Evolutionary conservation across 768 basidiomycete genomes (phyloP).

Genomic region (Xerocomellus intermedius): DNA sequence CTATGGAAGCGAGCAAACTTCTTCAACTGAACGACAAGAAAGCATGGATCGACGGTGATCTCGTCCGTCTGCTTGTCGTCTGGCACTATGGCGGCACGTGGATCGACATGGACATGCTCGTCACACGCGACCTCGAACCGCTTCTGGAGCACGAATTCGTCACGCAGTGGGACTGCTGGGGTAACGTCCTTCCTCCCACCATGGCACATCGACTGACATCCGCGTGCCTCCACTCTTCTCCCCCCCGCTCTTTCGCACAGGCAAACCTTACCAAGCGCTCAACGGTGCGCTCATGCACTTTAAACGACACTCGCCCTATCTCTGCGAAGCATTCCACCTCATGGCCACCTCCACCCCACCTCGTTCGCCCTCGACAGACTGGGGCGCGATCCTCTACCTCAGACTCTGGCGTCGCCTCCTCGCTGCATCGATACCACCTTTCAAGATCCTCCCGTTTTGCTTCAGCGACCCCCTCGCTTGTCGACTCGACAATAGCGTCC

Average conservation of each 20-base stretch:
- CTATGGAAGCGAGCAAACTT: conserved; percentile 60
- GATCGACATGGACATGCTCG: conserved; percentile 95
- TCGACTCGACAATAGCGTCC: conserved; percentile 85
- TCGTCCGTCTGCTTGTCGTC: conserved; percentile 80
- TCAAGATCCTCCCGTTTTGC: conserved; percentile 93
- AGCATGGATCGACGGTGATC: conserved; percentile 95
- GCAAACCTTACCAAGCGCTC: conserved; percentile 71
- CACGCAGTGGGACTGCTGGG: conserved; percentile 98
- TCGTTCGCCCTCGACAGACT: conserved; percentile 79
- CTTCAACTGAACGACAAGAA: conserved; percentile 65
- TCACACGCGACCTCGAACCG: conserved; percentile 84
- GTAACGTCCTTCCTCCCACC: conserved; percentile 39
- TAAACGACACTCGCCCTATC: conserved; percentile 84
- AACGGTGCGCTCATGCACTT: conserved; percentile 97
- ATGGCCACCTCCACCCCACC: conserved; percentile 78
- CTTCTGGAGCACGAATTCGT: conserved; percentile 93
- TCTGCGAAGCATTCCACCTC: conserved; percentile 94
- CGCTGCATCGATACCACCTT: conserved; percentile 70
- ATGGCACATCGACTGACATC: conserved; percentile 5
- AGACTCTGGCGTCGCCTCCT: conserved; percentile 87
- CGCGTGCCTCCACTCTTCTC: background rate
- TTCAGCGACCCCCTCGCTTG: conserved; percentile 91
- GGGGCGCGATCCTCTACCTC: conserved; percentile 90
- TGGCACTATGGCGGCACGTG: conserved; percentile 93
- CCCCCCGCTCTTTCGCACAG: conserved; percentile 33